phyloP scores from a whole-genome alignment of 1,284 basidiomycete genomes.

The Tilletia walkeri region DNA sequence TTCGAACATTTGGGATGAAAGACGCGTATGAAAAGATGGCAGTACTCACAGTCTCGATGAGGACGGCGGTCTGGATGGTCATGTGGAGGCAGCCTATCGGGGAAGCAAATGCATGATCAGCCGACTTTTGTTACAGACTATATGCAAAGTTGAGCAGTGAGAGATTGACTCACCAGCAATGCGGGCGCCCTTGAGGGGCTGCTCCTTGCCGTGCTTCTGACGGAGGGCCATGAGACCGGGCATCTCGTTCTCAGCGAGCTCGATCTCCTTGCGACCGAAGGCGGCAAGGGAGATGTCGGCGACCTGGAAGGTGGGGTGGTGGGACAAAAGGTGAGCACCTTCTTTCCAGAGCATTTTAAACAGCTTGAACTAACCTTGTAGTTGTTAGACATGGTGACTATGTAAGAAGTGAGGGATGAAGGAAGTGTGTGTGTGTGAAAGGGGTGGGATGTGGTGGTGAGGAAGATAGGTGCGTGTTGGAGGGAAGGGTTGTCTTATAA shows the following conservation, averaged over 20 bases:
- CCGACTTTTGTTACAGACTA: neutral
- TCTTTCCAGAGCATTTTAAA: neutral
- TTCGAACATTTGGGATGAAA: conserved; percentile 66
- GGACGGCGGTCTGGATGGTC: conserved; percentile 79
- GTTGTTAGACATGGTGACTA: conserved; percentile 15
- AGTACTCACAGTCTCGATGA: conserved; percentile 47
- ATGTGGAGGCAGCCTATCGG: conserved; percentile 57
- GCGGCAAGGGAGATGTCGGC: conserved; percentile 91
- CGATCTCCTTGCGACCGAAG: conserved; percentile 95
- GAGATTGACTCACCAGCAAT: conserved; percentile 78
- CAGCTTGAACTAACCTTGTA: neutral
- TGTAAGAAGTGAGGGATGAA: neutral
- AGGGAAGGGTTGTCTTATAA: no score
- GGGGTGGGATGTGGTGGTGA: neutral
- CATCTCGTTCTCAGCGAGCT: conserved; percentile 75
- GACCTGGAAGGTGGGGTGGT: conserved; percentile 37
- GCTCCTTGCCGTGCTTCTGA: conserved; percentile 69
- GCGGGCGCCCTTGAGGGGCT: conserved; percentile 92
- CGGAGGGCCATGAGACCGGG: conserved; percentile 54
- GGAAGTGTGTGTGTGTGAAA: neutral
- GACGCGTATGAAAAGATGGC: neutral
- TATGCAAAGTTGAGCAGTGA: conserved; percentile 71
- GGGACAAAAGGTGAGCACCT: neutral
- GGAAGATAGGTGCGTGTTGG: neutral
- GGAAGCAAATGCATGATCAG: neutral